Percentiles rank a stretch among this genome's conserved stretches.
phyloP scores from a whole-genome alignment of 768 basidiomycete species.

The Porpolomopsis calyptriformis region DNA sequence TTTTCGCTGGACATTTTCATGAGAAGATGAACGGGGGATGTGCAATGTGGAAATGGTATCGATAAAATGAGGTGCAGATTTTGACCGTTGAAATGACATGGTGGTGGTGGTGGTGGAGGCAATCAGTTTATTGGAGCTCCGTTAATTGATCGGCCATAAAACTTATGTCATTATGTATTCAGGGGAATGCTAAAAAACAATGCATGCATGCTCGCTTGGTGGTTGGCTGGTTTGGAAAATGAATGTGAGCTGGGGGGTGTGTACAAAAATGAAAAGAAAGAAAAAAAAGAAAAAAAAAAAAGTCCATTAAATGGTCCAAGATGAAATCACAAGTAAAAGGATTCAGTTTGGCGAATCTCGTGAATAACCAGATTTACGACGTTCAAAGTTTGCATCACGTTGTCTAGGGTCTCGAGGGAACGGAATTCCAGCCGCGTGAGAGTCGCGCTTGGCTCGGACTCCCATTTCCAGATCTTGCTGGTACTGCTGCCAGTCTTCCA shows the following conservation, averaged over 20 bases:
- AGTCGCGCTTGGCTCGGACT: conserved; percentile 18
- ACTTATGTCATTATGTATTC: too few relatives aligned
- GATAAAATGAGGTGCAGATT: conserved; percentile 10
- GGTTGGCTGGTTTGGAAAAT: neutral
- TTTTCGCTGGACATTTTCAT: conserved; percentile 2
- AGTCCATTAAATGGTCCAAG: conserved; percentile 8
- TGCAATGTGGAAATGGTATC: conserved; percentile 4
- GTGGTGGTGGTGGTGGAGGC: too few relatives aligned
- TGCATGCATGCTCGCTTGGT: neutral
- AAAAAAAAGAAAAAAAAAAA: conserved; percentile 10
- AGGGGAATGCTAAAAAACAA: too few relatives aligned
- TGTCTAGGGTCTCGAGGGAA: conserved; percentile 38
- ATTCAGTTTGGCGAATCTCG: conserved; percentile 27
- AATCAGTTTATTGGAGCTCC: too few relatives aligned
- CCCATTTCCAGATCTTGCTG: conserved; percentile 35
- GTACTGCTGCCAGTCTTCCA: conserved; percentile 76
- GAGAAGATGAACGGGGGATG: conserved; percentile 2
- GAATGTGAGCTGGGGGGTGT: neutral
- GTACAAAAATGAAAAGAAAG: conserved; percentile 5
- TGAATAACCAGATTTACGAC: conserved; percentile 21
- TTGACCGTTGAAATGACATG: conserved; percentile 11
- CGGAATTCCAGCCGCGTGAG: conserved; percentile 34
- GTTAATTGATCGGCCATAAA: too few relatives aligned
- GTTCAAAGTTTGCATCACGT: conserved; percentile 6
- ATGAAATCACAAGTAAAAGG: too few relatives aligned